phyloP scores from a whole-genome alignment of 129 eudicot species.

The Mikania micrantha region DNA sequence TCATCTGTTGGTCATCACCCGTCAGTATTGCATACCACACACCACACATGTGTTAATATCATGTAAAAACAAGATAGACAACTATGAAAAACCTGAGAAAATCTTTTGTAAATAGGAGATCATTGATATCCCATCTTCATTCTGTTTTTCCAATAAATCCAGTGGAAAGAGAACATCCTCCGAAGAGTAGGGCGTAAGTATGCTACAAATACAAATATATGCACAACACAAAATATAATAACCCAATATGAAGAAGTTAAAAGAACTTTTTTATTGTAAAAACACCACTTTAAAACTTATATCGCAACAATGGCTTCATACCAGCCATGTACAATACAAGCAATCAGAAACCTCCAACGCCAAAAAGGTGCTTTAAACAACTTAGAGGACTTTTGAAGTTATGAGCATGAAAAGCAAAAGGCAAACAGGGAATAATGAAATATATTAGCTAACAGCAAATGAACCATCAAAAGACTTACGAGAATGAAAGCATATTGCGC shows the following conservation, averaged over 20 bases:
- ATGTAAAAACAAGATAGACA: conserved; percentile 3
- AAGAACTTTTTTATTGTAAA: not conserved
- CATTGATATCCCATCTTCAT: conserved; percentile 88
- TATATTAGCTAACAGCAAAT: no score
- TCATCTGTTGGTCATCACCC: conserved; percentile 44
- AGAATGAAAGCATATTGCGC: not conserved
- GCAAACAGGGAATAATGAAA: no score
- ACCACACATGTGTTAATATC: not conserved
- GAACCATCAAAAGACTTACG: not conserved
- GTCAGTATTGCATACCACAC: not conserved
- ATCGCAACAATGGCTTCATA: not conserved
- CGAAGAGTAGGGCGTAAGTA: conserved; percentile 73
- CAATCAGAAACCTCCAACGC: no score
- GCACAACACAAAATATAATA: not conserved
- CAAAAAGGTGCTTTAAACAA: not conserved
- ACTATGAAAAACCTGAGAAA: conserved; percentile 61
- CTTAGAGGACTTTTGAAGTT: not conserved
- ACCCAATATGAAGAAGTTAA: not conserved
- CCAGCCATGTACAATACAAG: not conserved
- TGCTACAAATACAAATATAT: conserved; percentile 34
- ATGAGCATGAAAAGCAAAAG: no score
- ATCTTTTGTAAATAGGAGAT: conserved; percentile 87
- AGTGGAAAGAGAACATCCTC: conserved; percentile 86
- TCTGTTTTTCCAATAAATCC: conserved; percentile 58
- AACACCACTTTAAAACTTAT: not conserved